These are phyloP conservation scores for Cyclotella atomus DNA, from an alignment of 108 stramenopile genomes.

Conservation along the genomic window DNA sequence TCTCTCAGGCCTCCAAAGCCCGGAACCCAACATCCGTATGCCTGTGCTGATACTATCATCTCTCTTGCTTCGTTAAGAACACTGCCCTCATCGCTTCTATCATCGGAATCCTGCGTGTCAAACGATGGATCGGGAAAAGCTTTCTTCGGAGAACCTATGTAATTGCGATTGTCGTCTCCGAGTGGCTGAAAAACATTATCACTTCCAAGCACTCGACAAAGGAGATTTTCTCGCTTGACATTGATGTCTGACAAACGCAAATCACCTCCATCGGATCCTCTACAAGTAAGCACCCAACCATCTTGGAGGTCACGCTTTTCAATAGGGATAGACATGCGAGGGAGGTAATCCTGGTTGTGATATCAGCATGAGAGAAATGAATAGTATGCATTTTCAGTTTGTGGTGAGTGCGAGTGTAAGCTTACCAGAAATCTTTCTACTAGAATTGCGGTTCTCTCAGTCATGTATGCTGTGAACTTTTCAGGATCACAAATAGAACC, in stretches of 20 bases:
- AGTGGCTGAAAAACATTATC: slow-evolving; percentile 70
- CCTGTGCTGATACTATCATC: slow-evolving; percentile 72
- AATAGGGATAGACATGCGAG: slow-evolving; percentile 88
- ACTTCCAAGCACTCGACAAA: slow-evolving; percentile 74
- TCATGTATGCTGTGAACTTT: slow-evolving; percentile 65
- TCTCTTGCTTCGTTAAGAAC: slow-evolving; percentile 78
- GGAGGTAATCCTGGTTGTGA: slow-evolving; percentile 67
- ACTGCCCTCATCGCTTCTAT: slow-evolving; percentile 44
- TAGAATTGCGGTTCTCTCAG: slow-evolving; percentile 69
- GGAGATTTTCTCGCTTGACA: slow-evolving; percentile 73
- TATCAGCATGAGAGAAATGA: background rate
- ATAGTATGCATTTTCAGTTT: background rate
- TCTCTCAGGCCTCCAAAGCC: slow-evolving; percentile 70
- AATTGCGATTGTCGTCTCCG: slow-evolving; percentile 31
- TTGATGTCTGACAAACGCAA: slow-evolving; percentile 78
- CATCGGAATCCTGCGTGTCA: slow-evolving; percentile 24
- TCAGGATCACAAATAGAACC: slow-evolving; percentile 70
- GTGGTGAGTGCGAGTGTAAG: no score
- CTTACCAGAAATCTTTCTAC: slow-evolving; percentile 84
- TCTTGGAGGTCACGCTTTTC: slow-evolving; percentile 82
- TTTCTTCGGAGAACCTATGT: slow-evolving; percentile 10
- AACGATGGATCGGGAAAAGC: background rate
- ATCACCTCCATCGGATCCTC: slow-evolving; percentile 78
- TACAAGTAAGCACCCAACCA: slow-evolving; percentile 87
- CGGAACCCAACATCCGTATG: slow-evolving; percentile 70